These are phyloP conservation scores for Ceratocystis papillata DNA, from an alignment of 2,329 filamentous ascomycete species.

Conservation along the genomic window DNA sequence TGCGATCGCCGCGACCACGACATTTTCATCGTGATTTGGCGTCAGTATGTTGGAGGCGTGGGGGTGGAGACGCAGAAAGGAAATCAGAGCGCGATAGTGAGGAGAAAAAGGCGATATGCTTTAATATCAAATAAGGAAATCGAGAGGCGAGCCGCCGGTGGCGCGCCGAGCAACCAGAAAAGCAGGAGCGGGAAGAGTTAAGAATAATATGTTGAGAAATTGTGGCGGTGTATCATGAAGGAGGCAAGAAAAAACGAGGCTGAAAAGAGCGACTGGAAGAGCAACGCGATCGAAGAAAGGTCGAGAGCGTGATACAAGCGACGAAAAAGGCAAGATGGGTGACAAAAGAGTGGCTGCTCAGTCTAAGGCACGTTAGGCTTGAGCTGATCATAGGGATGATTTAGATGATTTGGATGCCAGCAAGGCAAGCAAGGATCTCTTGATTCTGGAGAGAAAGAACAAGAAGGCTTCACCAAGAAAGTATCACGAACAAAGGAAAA, in stretches of 20 bases:
- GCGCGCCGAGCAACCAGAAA: conserved; percentile 19
- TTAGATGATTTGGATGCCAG: neutral
- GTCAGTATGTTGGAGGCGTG: conserved; percentile 7
- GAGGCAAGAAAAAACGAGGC: conserved; percentile 13
- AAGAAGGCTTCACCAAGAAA: conserved; percentile 12
- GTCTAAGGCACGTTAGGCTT: conserved; percentile 9
- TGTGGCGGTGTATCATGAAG: conserved; percentile 10
- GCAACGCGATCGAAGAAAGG: neutral
- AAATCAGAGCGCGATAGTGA: neutral
- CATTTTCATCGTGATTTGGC: conserved; percentile 20
- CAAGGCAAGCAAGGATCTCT: conserved; percentile 16
- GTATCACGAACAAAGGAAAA: conserved; percentile 2
- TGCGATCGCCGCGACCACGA: conserved; percentile 22
- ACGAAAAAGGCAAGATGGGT: neutral
- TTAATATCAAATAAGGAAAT: conserved; percentile 12
- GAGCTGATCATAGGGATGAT: conserved; percentile 12
- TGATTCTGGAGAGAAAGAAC: conserved; percentile 18
- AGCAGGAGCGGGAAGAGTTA: conserved; percentile 9
- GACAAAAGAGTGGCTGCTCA: conserved; percentile 22
- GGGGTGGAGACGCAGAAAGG: neutral
- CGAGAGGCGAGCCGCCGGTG: conserved; percentile 21
- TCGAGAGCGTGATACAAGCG: too few species aligned
- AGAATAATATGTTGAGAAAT: conserved; percentile 23
- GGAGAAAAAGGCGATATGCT: neutral
- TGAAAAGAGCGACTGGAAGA: conserved; percentile 20